Conservation (phyloP, 371 early-diverging fungal genomes). For the Phascolomyces articulosus region DNA sequence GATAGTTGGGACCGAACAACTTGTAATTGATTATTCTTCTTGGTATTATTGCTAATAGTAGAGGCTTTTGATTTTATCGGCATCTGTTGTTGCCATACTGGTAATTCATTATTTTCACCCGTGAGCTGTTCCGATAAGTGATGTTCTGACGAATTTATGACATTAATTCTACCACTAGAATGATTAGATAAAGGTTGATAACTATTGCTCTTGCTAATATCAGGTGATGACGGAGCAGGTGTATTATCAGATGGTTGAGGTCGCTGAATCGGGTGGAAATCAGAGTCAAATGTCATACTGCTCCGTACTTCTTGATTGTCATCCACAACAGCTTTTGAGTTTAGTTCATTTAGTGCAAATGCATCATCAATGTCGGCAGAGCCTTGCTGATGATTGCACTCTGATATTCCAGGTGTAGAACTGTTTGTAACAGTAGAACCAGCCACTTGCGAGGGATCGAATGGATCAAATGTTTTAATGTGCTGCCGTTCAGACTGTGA, state of each 20-base stretch:
- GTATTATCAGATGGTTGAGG: not conserved
- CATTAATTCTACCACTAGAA: not conserved
- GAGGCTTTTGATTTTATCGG: not conserved
- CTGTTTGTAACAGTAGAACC: not conserved
- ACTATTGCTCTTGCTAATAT: not conserved
- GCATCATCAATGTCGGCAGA: constrained; percentile 8
- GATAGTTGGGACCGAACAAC: not conserved
- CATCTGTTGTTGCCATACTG: not conserved
- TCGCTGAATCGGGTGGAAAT: constrained; percentile 14
- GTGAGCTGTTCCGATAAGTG: constrained; percentile 11
- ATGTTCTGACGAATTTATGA: not conserved
- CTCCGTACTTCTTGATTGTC: constrained; percentile 3
- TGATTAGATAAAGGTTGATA: not conserved
- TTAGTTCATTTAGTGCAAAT: constrained; percentile 5
- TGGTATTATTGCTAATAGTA: not conserved
- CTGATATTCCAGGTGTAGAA: not conserved
- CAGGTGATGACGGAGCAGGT: not conserved
- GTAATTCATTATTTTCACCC: not conserved
- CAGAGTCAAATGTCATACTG: constrained; percentile 25
- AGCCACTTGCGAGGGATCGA: constrained; percentile 10
- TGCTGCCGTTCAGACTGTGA: constrained; percentile 1
- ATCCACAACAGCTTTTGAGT: not conserved
- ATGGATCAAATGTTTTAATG: constrained; percentile 9
- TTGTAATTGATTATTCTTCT: not conserved
- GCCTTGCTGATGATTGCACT: not conserved